Base-by-base conservation (phyloP, 805 yeast species). In the Schwanniomyces polymorphus region DNA sequence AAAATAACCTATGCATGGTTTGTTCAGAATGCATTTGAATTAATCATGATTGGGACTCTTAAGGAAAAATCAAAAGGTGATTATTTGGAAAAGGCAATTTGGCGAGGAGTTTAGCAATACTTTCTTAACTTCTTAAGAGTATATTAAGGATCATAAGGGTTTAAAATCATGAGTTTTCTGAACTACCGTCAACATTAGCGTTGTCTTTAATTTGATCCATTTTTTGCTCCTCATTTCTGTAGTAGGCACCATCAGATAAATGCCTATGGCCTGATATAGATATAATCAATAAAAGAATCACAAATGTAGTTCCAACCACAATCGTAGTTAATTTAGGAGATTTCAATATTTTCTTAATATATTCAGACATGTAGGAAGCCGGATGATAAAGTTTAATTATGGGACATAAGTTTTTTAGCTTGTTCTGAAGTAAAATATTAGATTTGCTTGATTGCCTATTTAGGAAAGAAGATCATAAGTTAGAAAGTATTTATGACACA, bases 21-120 rank as follows among this genome's bases (percentile, higher is more conserved):
- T 60, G 67, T 87, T 50, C 91, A 87, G 54, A 82, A 83, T 16
- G 74, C 91, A 42, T 79, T 79, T 23, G 96, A 90, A 59, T 70
- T 91, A 48, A 80, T 82, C 48, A 68, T 79, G 51, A 67, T 87
- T 46, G 97, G 97, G 0, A 67, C 88, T 41, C 60, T 89, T 16
- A 82, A 82, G 53, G 86, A 84, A 44, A 78, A 78, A 38, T 68
- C 83, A 12, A 83, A 82, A 61, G 79, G 81, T 27, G 91, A 87
- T 54, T 72, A 76, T 46, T 70, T 88, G 37, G 92, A 88, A 55
- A 88, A 86, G 57, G 72, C 82, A 12, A 63, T 82, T 5, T 88
- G 94, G 94, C 84, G 76, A 56, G 88, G 82, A 26, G 62, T 86
- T 12, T 84, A 60, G 35, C 29, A 12, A 37, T 16, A 17, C 18